Evolutionary conservation across 2,329 filamentous ascomycete genomes (phyloP), one percentile per base, ranked within the genome.

Genomic region (Sporothrix schenckii): DNA sequence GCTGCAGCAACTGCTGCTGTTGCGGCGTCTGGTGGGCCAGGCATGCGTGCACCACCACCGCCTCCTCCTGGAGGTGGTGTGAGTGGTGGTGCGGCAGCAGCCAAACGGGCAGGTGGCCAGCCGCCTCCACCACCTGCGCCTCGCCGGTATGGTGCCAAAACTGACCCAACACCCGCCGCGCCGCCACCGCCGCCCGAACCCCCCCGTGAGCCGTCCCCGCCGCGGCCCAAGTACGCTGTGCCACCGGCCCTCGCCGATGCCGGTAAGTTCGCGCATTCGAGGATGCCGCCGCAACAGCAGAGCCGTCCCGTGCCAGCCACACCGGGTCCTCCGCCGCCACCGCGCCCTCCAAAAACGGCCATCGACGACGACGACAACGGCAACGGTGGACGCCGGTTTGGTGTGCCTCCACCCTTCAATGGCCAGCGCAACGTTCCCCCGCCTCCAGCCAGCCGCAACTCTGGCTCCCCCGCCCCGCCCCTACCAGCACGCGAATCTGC

Each of bases 211-310:
- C 87, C 90, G 16, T 89, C 90, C 16, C 92, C 92, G 16, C 92
- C 92, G 21, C 86, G 89, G 67, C 88, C 88, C 10, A 86, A 85
- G 75, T 98, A 97, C 82, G 87, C 89, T 74, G 94, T 92, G 10
- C 95, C 95, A 60, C 95, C 95, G 47, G 92, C 94, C 2, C 81
- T 98, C 72, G 88, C 92, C 69, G 94, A 97, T 79, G 95, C 95
- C 71, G 95, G 95, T 50, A 97, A 92, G 80, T 95, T 88, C 77
- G 93, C 91, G 3, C 85, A 89, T 80, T 80, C 69, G 77, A 86
- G 79, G 75, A 83, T 77, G 79, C 84, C 76, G 78, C 81, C 72
- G 78, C 86, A 79, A 75, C 83, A 76, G 79, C 85, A 76, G 78
- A 81, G 72, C 78, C 82, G 74, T 77, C 80, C 78, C 16, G 77